These are phyloP conservation scores for Claviceps digitariae DNA, from an alignment of 2,329 filamentous ascomycete genomes.

Conservation along the genomic window DNA sequence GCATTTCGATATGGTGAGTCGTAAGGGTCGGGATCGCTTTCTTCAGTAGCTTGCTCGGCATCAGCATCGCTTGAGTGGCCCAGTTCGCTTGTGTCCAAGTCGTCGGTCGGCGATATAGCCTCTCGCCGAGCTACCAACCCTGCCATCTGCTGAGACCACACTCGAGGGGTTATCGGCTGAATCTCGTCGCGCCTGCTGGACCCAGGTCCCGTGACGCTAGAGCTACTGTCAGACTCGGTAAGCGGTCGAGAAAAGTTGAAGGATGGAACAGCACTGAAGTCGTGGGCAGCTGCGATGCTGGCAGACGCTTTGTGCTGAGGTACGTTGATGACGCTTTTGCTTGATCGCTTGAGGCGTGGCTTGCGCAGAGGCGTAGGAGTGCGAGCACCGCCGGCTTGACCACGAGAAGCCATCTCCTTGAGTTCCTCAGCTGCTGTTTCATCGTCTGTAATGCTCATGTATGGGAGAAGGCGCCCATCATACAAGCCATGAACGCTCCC, in stretches of 20 bases:
- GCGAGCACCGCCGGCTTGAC: constrained; percentile 9
- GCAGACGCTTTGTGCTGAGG: constrained; percentile 10
- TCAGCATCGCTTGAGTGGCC: constrained; percentile 19
- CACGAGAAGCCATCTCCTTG: constrained; percentile 26
- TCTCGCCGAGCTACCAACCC: constrained; percentile 4
- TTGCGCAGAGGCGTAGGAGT: constrained; percentile 21
- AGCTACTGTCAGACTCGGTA: not conserved
- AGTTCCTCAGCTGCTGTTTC: constrained; percentile 31
- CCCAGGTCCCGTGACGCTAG: not conserved
- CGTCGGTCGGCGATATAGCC: constrained; percentile 15
- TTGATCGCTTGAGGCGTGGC: constrained; percentile 27
- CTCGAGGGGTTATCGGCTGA: not conserved
- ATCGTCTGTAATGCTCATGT: constrained; percentile 28
- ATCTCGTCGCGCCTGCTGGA: not conserved
- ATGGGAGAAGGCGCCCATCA: constrained; percentile 22
- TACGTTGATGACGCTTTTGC: constrained; percentile 25
- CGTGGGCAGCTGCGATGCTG: constrained; percentile 7
- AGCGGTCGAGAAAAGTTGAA: constrained; percentile 22
- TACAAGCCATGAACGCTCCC: constrained; percentile 31
- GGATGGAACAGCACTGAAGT: constrained; percentile 4
- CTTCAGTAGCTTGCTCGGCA: constrained; percentile 18
- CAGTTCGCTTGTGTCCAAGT: constrained; percentile 20
- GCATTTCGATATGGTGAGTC: constrained; percentile 7
- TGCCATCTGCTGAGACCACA: constrained; percentile 6
- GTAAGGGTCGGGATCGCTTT: constrained; percentile 20